A percentile compares a stretch with the other conserved stretches of the same genome.
Conservation (phyloP, 148 eudicot genomes). For the Heliamphora exappendiculata region DNA sequence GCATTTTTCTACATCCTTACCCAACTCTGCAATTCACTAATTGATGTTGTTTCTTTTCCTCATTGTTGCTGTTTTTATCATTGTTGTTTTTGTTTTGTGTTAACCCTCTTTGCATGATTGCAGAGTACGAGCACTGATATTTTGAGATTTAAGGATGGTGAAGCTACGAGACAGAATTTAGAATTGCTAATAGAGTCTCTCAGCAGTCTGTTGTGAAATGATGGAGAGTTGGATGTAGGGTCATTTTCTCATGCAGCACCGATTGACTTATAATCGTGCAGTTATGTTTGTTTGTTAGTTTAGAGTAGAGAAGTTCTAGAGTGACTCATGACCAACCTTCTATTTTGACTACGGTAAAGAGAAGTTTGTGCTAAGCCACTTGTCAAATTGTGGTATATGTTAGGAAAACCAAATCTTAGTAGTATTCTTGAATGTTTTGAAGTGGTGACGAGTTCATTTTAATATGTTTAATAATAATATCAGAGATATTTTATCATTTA, state of each 20-base stretch:
- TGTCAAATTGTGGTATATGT: no score
- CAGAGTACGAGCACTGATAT: constrained; percentile 87
- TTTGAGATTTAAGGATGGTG: constrained; percentile 83
- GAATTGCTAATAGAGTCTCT: constrained; percentile 85
- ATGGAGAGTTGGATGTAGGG: neutral
- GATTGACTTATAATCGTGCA: neutral
- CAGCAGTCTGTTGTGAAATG: constrained; percentile 69
- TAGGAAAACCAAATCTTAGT: no score
- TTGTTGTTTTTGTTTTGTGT: no score
- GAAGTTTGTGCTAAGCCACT: no score
- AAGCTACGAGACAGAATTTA: constrained; percentile 70
- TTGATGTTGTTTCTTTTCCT: neutral
- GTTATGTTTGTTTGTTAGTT: neutral
- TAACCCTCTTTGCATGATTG: constrained; percentile 2
- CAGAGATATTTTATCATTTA: no score
- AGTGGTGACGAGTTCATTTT: no score
- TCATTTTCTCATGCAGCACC: neutral
- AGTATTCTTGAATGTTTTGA: no score
- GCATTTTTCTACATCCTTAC: neutral
- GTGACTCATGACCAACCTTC: neutral
- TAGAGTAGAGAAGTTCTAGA: neutral
- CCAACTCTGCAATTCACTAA: neutral
- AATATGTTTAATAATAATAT: no score
- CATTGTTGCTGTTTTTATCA: neutral
- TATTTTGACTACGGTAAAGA: no score